Evolutionary conservation across 2,329 filamentous ascomycete species (phyloP).

Genomic region (Bipolaris gigantea): DNA sequence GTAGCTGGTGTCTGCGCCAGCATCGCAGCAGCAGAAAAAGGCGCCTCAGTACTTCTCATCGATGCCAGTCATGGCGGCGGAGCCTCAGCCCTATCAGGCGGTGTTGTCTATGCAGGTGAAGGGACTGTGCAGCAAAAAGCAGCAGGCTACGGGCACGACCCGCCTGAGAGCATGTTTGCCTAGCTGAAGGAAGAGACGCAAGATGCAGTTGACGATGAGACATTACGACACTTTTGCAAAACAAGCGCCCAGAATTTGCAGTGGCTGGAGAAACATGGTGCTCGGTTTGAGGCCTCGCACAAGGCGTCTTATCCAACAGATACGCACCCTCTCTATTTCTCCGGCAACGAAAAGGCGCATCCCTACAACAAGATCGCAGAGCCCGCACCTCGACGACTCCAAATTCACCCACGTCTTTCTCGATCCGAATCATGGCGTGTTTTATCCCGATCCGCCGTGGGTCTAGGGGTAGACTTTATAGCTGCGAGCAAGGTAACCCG

Average conservation of each 20-base stretch:
- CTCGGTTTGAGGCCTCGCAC: background rate
- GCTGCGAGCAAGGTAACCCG: background rate
- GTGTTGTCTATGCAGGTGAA: background rate
- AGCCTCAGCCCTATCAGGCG: background rate
- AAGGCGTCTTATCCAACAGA: background rate
- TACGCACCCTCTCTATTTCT: background rate
- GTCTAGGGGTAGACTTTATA: background rate
- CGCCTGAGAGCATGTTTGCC: background rate
- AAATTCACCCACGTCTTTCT: background rate
- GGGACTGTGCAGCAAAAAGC: background rate
- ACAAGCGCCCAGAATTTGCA: background rate
- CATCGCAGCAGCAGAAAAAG: background rate
- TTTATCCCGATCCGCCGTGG: background rate
- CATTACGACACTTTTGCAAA: background rate
- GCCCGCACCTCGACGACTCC: background rate
- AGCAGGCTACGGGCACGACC: background rate
- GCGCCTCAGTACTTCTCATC: background rate
- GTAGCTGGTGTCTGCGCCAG: background rate
- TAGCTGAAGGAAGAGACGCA: background rate
- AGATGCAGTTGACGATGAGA: background rate
- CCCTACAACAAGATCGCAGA: background rate
- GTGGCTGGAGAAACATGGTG: background rate
- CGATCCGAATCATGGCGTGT: background rate
- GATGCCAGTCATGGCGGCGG: background rate
- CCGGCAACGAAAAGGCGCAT: background rate